Base-by-base conservation (phyloP, 257 asterid genomes). In the Solanum lycopersicoides region DNA sequence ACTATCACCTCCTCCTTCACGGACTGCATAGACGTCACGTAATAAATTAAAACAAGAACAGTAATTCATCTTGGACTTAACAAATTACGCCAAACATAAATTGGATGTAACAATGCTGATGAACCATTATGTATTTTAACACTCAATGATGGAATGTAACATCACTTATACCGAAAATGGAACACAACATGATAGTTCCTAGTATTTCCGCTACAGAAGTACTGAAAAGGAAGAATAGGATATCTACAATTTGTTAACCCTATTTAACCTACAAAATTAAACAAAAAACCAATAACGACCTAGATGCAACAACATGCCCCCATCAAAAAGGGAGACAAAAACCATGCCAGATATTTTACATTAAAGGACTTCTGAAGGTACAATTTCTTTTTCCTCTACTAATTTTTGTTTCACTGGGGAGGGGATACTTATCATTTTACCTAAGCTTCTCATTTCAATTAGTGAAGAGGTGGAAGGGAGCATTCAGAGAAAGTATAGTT, bases 1-100 rank as follows among this genome's bases (percentile, higher is more conserved):
- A 93, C 95, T 84, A 97, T 96, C 88, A 97, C 88, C 89, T 97
- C 99, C 14, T 95, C 97, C 90, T 95, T 94, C 89, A 97, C 87
- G 42, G 98, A 96, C 99, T 97, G 91, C 37, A 83, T 23, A 23
- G 63, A 83, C 69, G 16, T 63, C 63, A 72, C 8, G 34, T 7
- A 39, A 80, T 28, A 80, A 80, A 80, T 47, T 16, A 30, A 20
- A 80, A 18, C 44, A 47, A 5, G 30, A 47, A 47, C 1, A 1
- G 47, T 30, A 50, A 47, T 80, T 80, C 68, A 45, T 80, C 42
- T 73, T 80, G 85, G 44, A 47, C 25, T 30, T 80, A 15, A 80
- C 68, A 47, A 80, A 68, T 16, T 16, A 3, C 8, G 7, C 28
- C 68, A 4, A 28, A 47, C 85, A 50, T 16, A 47, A 28, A 47